Conservation (phyloP, 148 eudicot genomes). For the Suaeda aralocaspica region DNA sequence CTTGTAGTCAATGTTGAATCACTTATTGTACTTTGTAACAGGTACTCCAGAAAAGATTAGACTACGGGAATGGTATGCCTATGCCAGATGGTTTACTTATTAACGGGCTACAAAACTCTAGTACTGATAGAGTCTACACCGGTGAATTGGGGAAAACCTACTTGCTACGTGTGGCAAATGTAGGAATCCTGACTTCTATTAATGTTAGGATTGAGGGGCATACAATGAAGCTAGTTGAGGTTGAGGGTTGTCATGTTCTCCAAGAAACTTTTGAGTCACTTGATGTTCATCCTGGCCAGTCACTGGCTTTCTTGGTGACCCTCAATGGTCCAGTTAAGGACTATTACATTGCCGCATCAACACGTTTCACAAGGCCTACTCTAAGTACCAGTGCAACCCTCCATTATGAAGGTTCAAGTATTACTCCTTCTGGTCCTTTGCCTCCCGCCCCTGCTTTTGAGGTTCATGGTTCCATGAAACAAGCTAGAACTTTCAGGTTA, state of each 20-base stretch:
- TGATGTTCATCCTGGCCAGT: slow-evolving; percentile 78
- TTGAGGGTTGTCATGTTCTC: slow-evolving; percentile 73
- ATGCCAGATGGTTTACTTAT: slow-evolving; percentile 63
- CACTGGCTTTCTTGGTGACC: slow-evolving; percentile 60
- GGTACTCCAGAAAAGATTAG: slow-evolving; percentile 27
- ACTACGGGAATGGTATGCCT: slow-evolving; percentile 49
- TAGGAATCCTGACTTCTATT: slow-evolving; percentile 53
- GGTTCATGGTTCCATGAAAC: slow-evolving; percentile 82
- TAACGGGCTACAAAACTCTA: slow-evolving; percentile 55
- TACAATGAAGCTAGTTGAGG: slow-evolving; percentile 54
- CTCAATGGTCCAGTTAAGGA: slow-evolving; percentile 38
- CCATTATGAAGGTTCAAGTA: slow-evolving; percentile 46
- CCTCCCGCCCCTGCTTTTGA: slow-evolving; percentile 74
- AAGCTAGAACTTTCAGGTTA: slow-evolving; percentile 81
- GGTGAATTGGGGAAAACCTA: slow-evolving; percentile 51
- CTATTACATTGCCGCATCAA: slow-evolving; percentile 67
- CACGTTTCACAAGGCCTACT: slow-evolving; percentile 52
- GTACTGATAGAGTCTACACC: slow-evolving; percentile 27
- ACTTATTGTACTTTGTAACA: too few relatives aligned
- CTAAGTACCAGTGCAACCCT: slow-evolving; percentile 49
- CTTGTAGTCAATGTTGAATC: too few relatives aligned
- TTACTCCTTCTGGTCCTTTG: slow-evolving; percentile 36
- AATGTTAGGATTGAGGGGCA: slow-evolving; percentile 82
- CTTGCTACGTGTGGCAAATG: slow-evolving; percentile 71
- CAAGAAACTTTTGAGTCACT: slow-evolving; percentile 68